Evolutionary conservation across 495 filamentous ascomycete genomes (phyloP).

Genomic region (Platismatia glauca): DNA sequence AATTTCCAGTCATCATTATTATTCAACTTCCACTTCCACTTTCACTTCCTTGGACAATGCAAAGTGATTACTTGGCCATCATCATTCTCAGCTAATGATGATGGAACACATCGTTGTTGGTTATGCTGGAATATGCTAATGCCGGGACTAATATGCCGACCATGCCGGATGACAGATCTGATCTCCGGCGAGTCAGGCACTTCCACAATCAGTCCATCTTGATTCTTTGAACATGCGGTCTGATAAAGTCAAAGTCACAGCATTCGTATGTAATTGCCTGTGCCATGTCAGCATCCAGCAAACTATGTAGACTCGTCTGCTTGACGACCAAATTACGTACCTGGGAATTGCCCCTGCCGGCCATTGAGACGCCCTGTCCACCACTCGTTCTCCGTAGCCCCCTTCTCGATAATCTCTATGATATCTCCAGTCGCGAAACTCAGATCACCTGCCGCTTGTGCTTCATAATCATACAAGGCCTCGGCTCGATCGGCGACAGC

Average conservation of each 20-base stretch:
- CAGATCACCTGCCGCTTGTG: slow-evolving; percentile 88
- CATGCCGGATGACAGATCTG: neutral
- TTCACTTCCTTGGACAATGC: too few species aligned
- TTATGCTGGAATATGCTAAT: neutral
- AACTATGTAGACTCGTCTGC: neutral
- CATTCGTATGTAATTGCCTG: slow-evolving; percentile 21
- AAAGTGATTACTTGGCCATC: neutral
- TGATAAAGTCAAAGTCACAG: slow-evolving; percentile 7
- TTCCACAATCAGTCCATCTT: neutral
- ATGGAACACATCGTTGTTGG: neutral
- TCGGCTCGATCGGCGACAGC: slow-evolving; percentile 59
- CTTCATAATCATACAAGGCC: slow-evolving; percentile 90
- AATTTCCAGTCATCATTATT: too few species aligned
- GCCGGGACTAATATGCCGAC: neutral
- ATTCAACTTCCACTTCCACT: too few species aligned
- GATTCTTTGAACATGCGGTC: neutral
- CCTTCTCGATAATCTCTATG: slow-evolving; percentile 78
- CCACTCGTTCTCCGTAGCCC: slow-evolving; percentile 90
- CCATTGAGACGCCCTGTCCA: slow-evolving; percentile 77
- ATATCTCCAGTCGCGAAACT: slow-evolving; percentile 84
- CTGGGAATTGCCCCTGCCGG: slow-evolving; percentile 85
- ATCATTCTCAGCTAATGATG: neutral
- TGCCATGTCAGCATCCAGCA: neutral
- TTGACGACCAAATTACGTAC: slow-evolving; percentile 41
- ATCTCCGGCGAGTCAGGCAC: neutral